phyloP scores from a whole-genome alignment of 495 filamentous ascomycete species.

The Annulohypoxylon bovei region DNA sequence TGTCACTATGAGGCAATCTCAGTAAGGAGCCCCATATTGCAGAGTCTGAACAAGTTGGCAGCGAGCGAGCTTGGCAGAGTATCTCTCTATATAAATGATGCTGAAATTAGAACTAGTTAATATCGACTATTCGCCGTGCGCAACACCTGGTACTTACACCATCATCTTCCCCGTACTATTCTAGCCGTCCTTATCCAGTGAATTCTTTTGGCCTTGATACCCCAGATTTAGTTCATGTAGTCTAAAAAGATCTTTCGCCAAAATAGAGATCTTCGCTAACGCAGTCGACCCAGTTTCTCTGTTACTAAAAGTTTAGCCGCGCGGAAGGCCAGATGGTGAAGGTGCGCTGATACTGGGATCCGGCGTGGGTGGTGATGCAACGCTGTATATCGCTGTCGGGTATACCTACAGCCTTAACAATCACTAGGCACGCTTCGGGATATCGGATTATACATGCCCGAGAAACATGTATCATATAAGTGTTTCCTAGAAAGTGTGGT shows the following conservation, averaged over 20 bases:
- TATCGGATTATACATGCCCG: constrained; percentile 16
- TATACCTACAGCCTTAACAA: constrained; percentile 5
- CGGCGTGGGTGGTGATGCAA: constrained; percentile 3
- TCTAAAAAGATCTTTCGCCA: constrained; percentile 1
- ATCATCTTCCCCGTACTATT: not conserved
- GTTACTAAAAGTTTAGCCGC: constrained; percentile 35
- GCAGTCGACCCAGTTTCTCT: constrained; percentile 4
- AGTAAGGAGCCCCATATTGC: constrained; percentile 14
- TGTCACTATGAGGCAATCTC: constrained; percentile 11
- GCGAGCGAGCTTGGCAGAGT: constrained; percentile 15
- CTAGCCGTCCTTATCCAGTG: not conserved
- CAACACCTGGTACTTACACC: not conserved
- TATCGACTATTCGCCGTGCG: constrained; percentile 16
- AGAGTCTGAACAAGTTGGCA: constrained; percentile 8
- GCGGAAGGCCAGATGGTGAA: not conserved
- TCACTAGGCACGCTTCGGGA: constrained; percentile 4
- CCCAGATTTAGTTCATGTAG: not conserved
- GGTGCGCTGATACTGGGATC: not conserved
- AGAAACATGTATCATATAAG: constrained; percentile 4
- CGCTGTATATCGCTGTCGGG: constrained; percentile 8
- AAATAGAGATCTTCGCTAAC: constrained; percentile 2
- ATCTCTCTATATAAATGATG: constrained; percentile 14
- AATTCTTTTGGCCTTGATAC: not conserved
- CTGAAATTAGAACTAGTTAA: constrained; percentile 34
- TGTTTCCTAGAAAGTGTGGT: not conserved